Conservation (phyloP, 2,329 filamentous ascomycete genomes). For the Aspergillus carbonarius region DNA sequence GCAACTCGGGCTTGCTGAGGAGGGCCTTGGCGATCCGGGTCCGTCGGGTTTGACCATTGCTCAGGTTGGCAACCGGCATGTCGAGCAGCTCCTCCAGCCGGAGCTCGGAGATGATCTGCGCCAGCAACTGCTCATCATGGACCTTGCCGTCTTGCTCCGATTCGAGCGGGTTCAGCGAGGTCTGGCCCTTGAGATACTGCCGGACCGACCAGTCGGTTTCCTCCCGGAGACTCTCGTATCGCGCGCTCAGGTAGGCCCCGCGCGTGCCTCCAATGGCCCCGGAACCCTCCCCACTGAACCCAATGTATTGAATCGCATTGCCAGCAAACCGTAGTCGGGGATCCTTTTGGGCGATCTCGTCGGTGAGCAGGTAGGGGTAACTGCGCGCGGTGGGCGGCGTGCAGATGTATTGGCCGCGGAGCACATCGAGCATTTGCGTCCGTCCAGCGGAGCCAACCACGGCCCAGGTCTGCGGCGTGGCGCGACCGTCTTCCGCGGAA, state of each 20-base stretch:
- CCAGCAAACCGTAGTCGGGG: slow-evolving; percentile 57
- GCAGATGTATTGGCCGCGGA: slow-evolving; percentile 73
- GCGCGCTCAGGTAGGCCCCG: slow-evolving; percentile 81
- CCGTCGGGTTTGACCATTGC: slow-evolving; percentile 86
- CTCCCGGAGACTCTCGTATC: slow-evolving; percentile 86
- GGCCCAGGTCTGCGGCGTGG: slow-evolving; percentile 68
- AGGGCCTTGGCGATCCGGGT: slow-evolving; percentile 86
- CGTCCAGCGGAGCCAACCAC: slow-evolving; percentile 78
- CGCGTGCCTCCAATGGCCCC: slow-evolving; percentile 47
- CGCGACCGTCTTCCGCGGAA: background rate
- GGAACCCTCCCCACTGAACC: slow-evolving; percentile 74
- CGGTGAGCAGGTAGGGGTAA: slow-evolving; percentile 73
- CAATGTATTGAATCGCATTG: slow-evolving; percentile 81
- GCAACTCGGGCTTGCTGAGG: slow-evolving; percentile 71
- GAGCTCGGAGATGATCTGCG: slow-evolving; percentile 67
- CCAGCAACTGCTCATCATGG: slow-evolving; percentile 54
- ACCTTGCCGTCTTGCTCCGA: slow-evolving; percentile 51
- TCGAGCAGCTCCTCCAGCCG: slow-evolving; percentile 67
- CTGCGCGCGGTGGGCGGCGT: slow-evolving; percentile 72
- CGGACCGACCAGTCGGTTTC: slow-evolving; percentile 81
- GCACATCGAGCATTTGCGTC: slow-evolving; percentile 76
- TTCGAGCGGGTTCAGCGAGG: slow-evolving; percentile 72
- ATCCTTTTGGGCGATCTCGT: slow-evolving; percentile 55
- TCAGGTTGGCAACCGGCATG: slow-evolving; percentile 84
- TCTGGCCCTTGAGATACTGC: slow-evolving; percentile 80